Evolutionary conservation across 2,329 filamentous ascomycete genomes (phyloP), one percentile per base, ranked within the genome.

Genomic region (Onygena corvina): DNA sequence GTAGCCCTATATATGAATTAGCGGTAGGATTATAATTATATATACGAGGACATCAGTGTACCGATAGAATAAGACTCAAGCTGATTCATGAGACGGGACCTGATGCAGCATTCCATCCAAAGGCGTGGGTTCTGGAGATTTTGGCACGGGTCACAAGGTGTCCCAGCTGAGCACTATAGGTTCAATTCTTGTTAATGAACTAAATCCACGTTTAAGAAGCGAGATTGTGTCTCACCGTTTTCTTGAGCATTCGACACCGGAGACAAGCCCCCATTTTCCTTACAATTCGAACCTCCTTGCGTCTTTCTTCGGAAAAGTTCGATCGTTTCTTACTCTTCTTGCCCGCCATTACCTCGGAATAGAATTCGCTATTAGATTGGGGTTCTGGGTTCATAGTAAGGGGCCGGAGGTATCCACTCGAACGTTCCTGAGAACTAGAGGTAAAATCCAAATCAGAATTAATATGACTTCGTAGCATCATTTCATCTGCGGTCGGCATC

Each of bases 191-290:
- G 38, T 42, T 42, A 42, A 27, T 42, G 49, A 23, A 50, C 11
- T 30, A 50, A 14, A 30, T 44, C 9, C 16, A 36, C 16, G 16
- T 18, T 45, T 14, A 29, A n/a, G 21, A 20, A 31, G 4, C 27
- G 4, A n/a, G 20, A 29, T 3, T 21, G 38, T 6, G 21, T 11
- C 62, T 53, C 64, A 70, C 67, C 31, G 76, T 74, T 57, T 81
- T 81, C 64, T 80, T 81, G 20, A 81, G 64, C 77, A 81, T 80
- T 11, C 77, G 74, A 59, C 77, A 81, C 29, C 77, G 73, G 53
- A 80, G 73, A 57, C 77, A 81, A 5, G 77, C 77, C 9, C 77
- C 77, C 47, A 72, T 68, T 59, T 80, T 79, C 20, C 77, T 70
- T 29, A 79, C 73, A 52, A 76, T 71, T 53, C 77, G 73, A 1